phyloP scores from a whole-genome alignment of 176 grass and related monocot species.

The Hsuehochloa calcarea region DNA sequence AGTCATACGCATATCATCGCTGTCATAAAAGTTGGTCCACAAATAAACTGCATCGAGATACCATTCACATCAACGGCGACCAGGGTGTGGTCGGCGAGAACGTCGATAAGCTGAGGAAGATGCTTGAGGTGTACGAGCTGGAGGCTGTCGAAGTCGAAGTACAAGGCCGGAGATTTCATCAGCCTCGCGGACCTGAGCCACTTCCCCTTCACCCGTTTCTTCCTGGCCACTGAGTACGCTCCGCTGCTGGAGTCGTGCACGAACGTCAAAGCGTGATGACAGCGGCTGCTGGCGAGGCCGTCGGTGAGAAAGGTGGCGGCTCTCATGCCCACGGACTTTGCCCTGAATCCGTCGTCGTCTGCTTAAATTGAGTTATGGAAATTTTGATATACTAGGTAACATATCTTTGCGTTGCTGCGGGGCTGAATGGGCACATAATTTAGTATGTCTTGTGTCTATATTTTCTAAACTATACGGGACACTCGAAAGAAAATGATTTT shows the following conservation, averaged over 20 bases:
- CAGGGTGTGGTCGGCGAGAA: constrained; percentile 17
- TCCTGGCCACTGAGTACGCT: constrained; percentile 18
- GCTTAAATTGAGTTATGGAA: too few relatives aligned
- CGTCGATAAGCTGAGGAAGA: background rate
- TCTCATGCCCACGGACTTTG: background rate
- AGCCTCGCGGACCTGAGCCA: constrained; percentile 30
- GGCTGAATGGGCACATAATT: too few relatives aligned
- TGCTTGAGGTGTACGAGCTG: constrained; percentile 41
- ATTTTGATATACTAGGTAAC: too few relatives aligned
- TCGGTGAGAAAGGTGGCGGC: constrained; percentile 6
- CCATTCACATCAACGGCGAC: background rate
- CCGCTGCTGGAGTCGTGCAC: background rate
- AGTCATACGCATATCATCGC: too few relatives aligned
- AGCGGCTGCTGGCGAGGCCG: background rate
- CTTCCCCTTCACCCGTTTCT: constrained; percentile 4
- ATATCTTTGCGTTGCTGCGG: too few relatives aligned
- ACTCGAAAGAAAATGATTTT: too few relatives aligned
- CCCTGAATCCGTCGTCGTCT: too few relatives aligned
- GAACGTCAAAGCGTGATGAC: constrained; percentile 31
- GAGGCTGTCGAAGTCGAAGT: background rate
- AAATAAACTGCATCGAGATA: too few relatives aligned
- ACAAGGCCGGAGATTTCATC: constrained; percentile 41
- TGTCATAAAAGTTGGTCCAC: too few relatives aligned
- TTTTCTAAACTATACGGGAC: too few relatives aligned
- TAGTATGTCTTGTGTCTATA: too few relatives aligned